These are phyloP conservation scores for Bipolaris bicolor DNA, from an alignment of 2,329 filamentous ascomycete species.

Conservation along the genomic window DNA sequence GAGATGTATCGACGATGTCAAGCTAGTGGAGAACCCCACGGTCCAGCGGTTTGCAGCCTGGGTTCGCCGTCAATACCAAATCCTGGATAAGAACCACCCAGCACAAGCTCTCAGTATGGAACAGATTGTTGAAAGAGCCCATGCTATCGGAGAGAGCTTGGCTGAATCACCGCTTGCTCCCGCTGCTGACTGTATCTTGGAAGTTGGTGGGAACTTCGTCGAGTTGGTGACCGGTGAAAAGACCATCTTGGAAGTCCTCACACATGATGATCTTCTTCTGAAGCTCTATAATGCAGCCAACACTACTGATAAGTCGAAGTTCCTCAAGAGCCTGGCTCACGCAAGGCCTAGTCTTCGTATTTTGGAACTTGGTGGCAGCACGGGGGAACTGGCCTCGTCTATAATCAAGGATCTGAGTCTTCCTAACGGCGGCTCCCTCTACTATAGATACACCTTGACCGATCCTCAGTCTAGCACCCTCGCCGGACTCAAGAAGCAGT, in stretches of 20 bases:
- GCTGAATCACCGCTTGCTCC: not conserved
- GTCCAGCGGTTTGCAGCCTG: not conserved
- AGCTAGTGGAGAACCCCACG: not conserved
- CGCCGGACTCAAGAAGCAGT: not conserved
- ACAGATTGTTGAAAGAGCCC: not conserved
- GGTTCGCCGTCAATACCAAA: not conserved
- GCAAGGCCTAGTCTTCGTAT: constrained; percentile 6
- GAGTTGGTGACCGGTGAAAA: not conserved
- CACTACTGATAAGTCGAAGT: not conserved
- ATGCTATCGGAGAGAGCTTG: not conserved
- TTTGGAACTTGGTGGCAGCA: constrained; percentile 12
- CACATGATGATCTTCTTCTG: not conserved
- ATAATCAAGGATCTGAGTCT: not conserved
- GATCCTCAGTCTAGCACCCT: constrained; percentile 18
- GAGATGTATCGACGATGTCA: not conserved
- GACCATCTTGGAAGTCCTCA: not conserved
- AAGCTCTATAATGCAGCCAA: not conserved
- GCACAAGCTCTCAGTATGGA: not conserved
- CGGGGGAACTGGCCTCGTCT: not conserved
- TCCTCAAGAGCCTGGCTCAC: constrained; percentile 7
- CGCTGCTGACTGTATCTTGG: not conserved
- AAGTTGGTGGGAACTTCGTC: not conserved
- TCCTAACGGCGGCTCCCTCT: not conserved
- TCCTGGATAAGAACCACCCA: not conserved
- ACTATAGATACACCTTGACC: not conserved